A percentile compares a stretch with the other conserved stretches of the same genome.
These are phyloP conservation scores for Alternaria gaisen DNA, from an alignment of 2,329 filamentous ascomycete species.

Conservation along the genomic window DNA sequence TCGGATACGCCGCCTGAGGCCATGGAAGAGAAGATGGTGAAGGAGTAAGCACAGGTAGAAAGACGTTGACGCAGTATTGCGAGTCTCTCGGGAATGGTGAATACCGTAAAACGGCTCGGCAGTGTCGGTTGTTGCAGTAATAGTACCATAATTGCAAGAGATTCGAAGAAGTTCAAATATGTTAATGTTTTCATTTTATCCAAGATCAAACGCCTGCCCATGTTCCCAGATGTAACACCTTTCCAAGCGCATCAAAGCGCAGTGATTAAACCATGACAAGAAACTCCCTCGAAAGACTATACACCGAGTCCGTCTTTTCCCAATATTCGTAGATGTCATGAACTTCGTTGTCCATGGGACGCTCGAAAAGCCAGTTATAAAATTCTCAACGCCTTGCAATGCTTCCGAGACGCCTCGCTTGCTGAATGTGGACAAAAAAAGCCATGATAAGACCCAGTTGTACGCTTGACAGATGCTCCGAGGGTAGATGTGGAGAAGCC, in stretches of 20 bases:
- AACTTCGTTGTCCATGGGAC: slow-evolving; percentile 31
- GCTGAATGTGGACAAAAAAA: slow-evolving; percentile 31
- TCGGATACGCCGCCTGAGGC: slow-evolving; percentile 29
- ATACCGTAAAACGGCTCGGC: background rate
- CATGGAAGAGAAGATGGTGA: slow-evolving; percentile 31
- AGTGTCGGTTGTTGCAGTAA: background rate
- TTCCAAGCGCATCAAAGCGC: slow-evolving; percentile 6
- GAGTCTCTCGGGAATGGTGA: background rate
- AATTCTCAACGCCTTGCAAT: slow-evolving; percentile 35
- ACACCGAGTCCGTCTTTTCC: slow-evolving; percentile 16
- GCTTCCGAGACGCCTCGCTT: slow-evolving; percentile 47
- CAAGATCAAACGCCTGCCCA: slow-evolving; percentile 4
- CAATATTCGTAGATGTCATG: slow-evolving; percentile 28
- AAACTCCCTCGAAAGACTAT: slow-evolving; percentile 18
- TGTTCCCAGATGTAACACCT: background rate
- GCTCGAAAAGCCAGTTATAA: slow-evolving; percentile 32
- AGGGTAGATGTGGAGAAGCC: slow-evolving; percentile 46
- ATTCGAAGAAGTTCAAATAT: background rate
- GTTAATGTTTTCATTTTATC: slow-evolving; percentile 13
- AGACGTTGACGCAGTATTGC: background rate
- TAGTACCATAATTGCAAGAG: background rate
- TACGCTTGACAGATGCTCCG: slow-evolving; percentile 34
- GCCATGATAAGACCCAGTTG: slow-evolving; percentile 29
- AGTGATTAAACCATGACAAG: background rate
- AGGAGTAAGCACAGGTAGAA: slow-evolving; percentile 9